A percentile compares a stretch with the other conserved stretches of the same genome.
phyloP scores from a whole-genome alignment of 345 rosid species.

The Noccaea caerulescens region DNA sequence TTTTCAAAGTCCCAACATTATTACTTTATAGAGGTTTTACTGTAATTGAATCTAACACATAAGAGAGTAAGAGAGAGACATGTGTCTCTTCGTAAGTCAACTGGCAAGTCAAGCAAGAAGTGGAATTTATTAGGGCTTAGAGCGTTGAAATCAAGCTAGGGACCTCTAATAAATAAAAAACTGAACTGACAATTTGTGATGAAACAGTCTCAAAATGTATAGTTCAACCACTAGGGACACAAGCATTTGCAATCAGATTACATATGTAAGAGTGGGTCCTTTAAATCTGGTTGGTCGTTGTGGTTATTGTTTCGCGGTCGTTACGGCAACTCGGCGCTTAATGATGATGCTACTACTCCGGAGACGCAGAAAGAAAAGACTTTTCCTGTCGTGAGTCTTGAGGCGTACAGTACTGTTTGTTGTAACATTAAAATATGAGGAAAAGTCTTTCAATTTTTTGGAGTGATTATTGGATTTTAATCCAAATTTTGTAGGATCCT shows the following conservation, averaged over 20 bases:
- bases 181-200: neutral
- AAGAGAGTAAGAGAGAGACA: neutral
- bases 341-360: neutral
- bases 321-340: neutral
- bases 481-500: too few relatives aligned
- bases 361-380: neutral
- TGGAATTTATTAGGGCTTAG: constrained; percentile 1
- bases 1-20: too few relatives aligned
- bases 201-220: neutral
- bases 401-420: constrained; percentile 1
- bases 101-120: constrained; percentile 18
- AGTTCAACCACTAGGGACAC: neutral
- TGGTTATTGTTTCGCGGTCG: constrained; percentile 15
- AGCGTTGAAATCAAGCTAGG: neutral
- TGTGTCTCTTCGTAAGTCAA: constrained; percentile 12
- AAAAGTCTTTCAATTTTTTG: neutral
- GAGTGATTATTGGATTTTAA: too few relatives aligned
- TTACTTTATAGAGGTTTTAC: too few relatives aligned
- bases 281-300: neutral
- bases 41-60: neutral
- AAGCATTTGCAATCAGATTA: neutral
- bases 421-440: constrained; percentile 2
- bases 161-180: neutral
- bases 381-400: constrained; percentile 17
- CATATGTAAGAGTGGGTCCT: neutral